Conservation (phyloP, 306 rosid genomes). For the Malus sylvestris region DNA sequence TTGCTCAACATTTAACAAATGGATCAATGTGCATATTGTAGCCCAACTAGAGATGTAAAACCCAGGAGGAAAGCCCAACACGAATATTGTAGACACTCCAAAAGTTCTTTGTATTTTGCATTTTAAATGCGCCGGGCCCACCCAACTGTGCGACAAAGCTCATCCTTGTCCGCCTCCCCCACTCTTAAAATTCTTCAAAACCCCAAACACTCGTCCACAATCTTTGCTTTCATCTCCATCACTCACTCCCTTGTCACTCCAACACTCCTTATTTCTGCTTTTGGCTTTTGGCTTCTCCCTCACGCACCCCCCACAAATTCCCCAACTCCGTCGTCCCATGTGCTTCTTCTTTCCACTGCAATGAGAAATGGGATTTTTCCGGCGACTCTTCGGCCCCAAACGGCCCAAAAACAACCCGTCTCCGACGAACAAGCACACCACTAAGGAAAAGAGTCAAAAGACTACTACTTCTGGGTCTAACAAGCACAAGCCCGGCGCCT, state of each 20-base stretch:
- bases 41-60: not conserved
- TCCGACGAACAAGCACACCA: constrained; percentile 23
- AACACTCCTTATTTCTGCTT: not conserved
- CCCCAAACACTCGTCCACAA: not conserved
- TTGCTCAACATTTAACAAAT: not conserved
- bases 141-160: not conserved
- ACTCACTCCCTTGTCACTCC: not conserved
- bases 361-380: constrained; percentile 77
- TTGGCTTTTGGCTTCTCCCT: not conserved
- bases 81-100: too few relatives aligned
- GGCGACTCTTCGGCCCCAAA: constrained; percentile 67
- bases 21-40: not conserved
- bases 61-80: too few relatives aligned
- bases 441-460: constrained; percentile 9
- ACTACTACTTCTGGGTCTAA: not conserved
- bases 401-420: constrained; percentile 15
- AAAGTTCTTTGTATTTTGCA: not conserved
- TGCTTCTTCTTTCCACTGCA: not conserved
- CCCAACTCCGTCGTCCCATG: not conserved
- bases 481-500: constrained; percentile 8
- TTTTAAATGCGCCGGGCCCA: constrained; percentile 2
- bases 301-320: not conserved
- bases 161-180: not conserved
- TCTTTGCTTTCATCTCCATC: not conserved
- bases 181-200: not conserved